These are phyloP conservation scores for Cutaneotrichosporon mucoides DNA, from an alignment of 1,284 basidiomycete species.

Conservation along the genomic window DNA sequence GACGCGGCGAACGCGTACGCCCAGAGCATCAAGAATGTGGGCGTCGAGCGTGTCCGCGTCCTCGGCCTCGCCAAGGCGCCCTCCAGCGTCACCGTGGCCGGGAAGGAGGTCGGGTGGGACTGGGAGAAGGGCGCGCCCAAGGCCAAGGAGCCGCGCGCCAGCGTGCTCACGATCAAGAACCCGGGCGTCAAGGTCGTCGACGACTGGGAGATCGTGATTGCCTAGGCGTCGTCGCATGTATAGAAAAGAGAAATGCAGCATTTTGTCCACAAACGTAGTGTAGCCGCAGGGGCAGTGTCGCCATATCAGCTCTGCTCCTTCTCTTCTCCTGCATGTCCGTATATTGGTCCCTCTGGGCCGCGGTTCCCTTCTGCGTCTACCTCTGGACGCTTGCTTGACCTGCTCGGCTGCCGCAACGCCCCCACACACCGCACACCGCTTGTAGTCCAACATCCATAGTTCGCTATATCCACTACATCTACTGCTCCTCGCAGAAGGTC, in stretches of 20 bases:
- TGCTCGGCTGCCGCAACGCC: no score
- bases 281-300: no score
- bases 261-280: no score
- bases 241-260: background rate
- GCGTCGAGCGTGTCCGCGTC: constrained; percentile 74
- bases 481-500: constrained; percentile 58
- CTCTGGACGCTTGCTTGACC: no score
- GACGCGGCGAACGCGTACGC: constrained; percentile 70
- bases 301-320: no score
- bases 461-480: background rate
- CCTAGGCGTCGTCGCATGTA: background rate
- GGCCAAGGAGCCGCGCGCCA: constrained; percentile 56
- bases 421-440: no score
- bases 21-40: constrained; percentile 60
- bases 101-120: constrained; percentile 52
- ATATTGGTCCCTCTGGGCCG: no score
- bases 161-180: constrained; percentile 70
- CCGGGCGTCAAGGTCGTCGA: constrained; percentile 62
- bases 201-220: constrained; percentile 63
- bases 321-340: no score
- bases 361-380: no score
- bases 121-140: constrained; percentile 23
- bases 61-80: constrained; percentile 65
- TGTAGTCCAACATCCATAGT: background rate
- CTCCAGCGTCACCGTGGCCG: constrained; percentile 54